Percentiles rank a stretch among this genome's conserved stretches.
These are phyloP conservation scores for Eustoma russellianum DNA, from an alignment of 257 asterid species.

Conservation along the genomic window DNA sequence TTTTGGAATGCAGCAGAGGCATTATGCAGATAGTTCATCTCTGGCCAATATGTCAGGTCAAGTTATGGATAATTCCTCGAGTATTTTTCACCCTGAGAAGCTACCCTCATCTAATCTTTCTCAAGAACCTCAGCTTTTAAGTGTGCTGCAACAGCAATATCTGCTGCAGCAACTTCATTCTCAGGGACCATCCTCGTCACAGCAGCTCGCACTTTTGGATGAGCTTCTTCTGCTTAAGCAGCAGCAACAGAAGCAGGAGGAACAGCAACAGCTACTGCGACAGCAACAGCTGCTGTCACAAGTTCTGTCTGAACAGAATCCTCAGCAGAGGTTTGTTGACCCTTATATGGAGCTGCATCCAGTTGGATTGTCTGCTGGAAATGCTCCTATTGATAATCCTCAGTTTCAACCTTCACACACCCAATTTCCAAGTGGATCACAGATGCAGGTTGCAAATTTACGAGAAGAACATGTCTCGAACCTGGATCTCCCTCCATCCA, in stretches of 20 bases:
- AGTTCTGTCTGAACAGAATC: constrained; percentile 52
- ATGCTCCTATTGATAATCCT: constrained; percentile 38
- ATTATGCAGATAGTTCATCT: constrained; percentile 48
- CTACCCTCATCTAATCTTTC: constrained; percentile 43
- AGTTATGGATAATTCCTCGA: constrained; percentile 45
- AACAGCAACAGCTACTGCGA: constrained; percentile 57
- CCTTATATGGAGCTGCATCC: too few relatives aligned
- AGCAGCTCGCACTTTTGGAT: constrained; percentile 57
- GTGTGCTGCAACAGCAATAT: constrained; percentile 83
- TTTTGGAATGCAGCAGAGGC: constrained; percentile 51
- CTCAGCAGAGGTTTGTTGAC: constrained; percentile 46
- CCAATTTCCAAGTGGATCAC: constrained; percentile 38
- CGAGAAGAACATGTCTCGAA: constrained; percentile 33
- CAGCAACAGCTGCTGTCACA: constrained; percentile 82
- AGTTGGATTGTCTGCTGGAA: too few relatives aligned
- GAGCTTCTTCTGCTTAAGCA: constrained; percentile 61
- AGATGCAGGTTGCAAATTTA: constrained; percentile 29
- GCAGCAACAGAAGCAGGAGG: constrained; percentile 67
- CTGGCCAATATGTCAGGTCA: constrained; percentile 37
- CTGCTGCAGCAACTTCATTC: constrained; percentile 65
- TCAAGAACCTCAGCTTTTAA: constrained; percentile 75
- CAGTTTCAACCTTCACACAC: constrained; percentile 45
- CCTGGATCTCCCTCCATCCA: constrained; percentile 28
- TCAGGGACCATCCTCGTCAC: constrained; percentile 58
- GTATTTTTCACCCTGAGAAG: constrained; percentile 45